Evolutionary conservation across 73 alveolate species (phyloP).

Genomic region (Paramecium octaurelia): DNA sequence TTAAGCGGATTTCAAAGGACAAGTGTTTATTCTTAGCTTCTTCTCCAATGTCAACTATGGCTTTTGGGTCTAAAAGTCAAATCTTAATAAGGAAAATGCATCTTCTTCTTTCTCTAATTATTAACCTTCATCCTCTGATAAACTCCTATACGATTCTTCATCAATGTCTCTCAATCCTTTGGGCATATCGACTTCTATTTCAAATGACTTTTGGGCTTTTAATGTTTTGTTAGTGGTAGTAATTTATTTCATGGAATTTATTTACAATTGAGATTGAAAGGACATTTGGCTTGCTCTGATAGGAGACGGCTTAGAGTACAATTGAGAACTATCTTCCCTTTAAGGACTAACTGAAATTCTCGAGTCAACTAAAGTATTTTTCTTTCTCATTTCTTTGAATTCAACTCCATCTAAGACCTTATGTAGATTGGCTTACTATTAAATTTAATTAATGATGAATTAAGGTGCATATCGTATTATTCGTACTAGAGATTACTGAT

Average conservation of each 20-base stretch:
- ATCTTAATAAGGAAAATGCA: neutral
- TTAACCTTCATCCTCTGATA: neutral
- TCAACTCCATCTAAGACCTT: neutral
- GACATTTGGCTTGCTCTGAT: neutral
- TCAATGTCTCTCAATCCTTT: neutral
- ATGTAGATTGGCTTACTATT: neutral
- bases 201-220: neutral
- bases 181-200: neutral
- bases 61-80: neutral
- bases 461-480: constrained; percentile 9
- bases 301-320: neutral
- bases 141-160: neutral
- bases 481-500: neutral
- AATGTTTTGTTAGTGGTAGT: neutral
- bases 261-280: neutral
- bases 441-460: neutral
- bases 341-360: neutral
- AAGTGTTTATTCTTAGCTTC: neutral
- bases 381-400: constrained; percentile 32
- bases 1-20: neutral
- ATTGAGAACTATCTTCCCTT: neutral
- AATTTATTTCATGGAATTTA: neutral
- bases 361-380: neutral
- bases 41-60: constrained; percentile 1
- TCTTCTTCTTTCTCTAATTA: neutral